Evolutionary conservation across 208 protist species (phyloP), one percentile per base, ranked within the genome.

Genomic region (Crithidia bombi): DNA sequence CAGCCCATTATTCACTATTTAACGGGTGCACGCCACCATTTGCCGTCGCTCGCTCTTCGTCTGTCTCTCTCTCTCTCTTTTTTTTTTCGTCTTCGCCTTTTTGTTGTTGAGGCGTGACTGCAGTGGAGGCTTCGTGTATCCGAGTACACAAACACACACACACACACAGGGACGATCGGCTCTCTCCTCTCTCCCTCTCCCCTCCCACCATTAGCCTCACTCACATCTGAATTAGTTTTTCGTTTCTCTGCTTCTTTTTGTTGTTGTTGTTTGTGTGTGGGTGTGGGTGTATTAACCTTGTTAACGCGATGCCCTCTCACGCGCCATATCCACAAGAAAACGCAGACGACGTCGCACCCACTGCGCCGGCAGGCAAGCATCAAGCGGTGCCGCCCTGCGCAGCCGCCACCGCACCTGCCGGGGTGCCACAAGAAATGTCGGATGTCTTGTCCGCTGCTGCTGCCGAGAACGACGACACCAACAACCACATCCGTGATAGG

Each of bases 301-400:
- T 38, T 30, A 57, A n/a, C 0, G 15, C 10, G n/a, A 59, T 64
- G 58, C 52, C 43, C 43, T 64, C 58, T 2, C 38, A 64, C 43
- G 28, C 43, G 4, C 58, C 58, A 1, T 52, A 52, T 19, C 28
- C 58, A 5, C 58, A 23, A 0, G 56, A 62, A n/a, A 7, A 32
- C 11, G 41, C n/a, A 36, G 43, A 26, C 12, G 23, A 38, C 17
- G 43, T 30, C 17, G 41, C 58, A 1, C 56, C 56, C 25, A 62
- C 56, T 9, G 56, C 39, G 12, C 56, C 56, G 11, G 56, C 23
- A 5, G 56, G 56, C n/a, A 62, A 62, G 25, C 21, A 35, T 7
- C n/a, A 46, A 2, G 14, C 32, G 4, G 5, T 17, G 25, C 54
- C 54, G 17, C 19, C 35, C 35, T 59, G 35, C 21, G n/a, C 28